Percentiles rank a stretch among this genome's conserved stretches.
These are phyloP conservation scores for Saccharomyces hybrid DNA, from an alignment of 1,139 yeast genomes.

Conservation along the genomic window DNA sequence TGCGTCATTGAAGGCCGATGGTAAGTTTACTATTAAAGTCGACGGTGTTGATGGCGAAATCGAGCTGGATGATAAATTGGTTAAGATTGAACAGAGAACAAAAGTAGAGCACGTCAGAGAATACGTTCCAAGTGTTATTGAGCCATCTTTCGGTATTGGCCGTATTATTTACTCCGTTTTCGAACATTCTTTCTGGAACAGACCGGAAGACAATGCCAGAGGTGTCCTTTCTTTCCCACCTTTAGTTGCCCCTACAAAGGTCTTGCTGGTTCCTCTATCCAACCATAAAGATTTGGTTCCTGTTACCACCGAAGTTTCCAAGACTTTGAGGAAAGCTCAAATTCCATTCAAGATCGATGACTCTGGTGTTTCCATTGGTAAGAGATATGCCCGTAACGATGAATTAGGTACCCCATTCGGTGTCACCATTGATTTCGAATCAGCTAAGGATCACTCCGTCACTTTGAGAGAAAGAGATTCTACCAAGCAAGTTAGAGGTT, in stretches of 20 bases:
- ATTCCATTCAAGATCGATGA: conserved; percentile 96
- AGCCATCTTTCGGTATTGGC: conserved; percentile 98
- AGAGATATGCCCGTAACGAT: conserved; percentile 97
- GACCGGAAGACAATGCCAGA: conserved; percentile 89
- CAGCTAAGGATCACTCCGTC: conserved; percentile 80
- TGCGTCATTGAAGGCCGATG: conserved; percentile 54
- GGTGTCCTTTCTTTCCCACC: conserved; percentile 92
- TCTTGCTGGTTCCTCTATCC: conserved; percentile 88
- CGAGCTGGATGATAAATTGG: conserved; percentile 65
- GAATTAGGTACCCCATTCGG: conserved; percentile 99
- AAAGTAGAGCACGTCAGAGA: conserved; percentile 90
- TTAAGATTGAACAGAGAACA: conserved; percentile 69
- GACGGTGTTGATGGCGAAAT: conserved; percentile 44
- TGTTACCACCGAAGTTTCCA: conserved; percentile 60
- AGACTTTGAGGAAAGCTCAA: conserved; percentile 66
- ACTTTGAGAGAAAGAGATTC: conserved; percentile 98
- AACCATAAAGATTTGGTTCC: conserved; percentile 77
- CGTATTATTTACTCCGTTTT: conserved; percentile 89
- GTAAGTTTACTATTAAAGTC: conserved; percentile 58
- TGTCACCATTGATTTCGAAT: conserved; percentile 93
- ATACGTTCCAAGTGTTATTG: conserved; percentile 94
- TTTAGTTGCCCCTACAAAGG: conserved; percentile 95
- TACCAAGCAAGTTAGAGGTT: conserved; percentile 94
- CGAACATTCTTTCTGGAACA: conserved; percentile 93
- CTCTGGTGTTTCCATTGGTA: conserved; percentile 96